Percentiles rank a stretch among this genome's conserved stretches.
These are phyloP conservation scores for Fabrea salina DNA, from an alignment of 169 alveolate genomes.

Conservation along the genomic window DNA sequence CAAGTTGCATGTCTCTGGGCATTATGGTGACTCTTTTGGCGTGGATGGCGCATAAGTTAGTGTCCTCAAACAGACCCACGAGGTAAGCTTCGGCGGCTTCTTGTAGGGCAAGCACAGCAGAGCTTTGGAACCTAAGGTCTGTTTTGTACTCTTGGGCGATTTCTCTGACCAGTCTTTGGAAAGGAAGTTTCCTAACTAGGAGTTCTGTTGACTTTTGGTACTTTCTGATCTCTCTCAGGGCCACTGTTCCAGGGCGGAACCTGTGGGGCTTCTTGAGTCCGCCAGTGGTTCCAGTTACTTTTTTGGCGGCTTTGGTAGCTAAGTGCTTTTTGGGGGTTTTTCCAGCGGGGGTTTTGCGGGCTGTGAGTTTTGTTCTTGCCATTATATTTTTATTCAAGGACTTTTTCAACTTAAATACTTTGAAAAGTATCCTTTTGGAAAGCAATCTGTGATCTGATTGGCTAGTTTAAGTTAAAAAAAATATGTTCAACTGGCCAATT, in stretches of 20 bases:
- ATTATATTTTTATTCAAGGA: conserved; percentile 50
- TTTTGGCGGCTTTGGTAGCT: conserved; percentile 98
- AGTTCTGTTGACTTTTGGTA: conserved; percentile 94
- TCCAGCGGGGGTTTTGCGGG: conserved; percentile 97
- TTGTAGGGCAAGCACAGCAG: conserved; percentile 94
- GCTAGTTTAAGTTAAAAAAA: no score
- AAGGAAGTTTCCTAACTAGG: conserved; percentile 94
- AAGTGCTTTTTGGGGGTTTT: conserved; percentile 98
- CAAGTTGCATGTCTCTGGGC: conserved; percentile 99
- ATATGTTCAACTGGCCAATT: no score
- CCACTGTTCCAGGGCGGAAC: conserved; percentile 99
- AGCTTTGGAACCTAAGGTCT: conserved; percentile 91
- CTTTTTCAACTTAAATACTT: neutral
- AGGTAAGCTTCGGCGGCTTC: conserved; percentile 99
- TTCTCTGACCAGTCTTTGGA: conserved; percentile 96
- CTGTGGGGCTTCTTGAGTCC: conserved; percentile 98
- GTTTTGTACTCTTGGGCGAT: conserved; percentile 94
- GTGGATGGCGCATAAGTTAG: conserved; percentile 99
- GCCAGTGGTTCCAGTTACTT: conserved; percentile 93
- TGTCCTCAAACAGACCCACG: conserved; percentile 98
- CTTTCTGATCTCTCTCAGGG: conserved; percentile 97
- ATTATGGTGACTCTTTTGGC: conserved; percentile 99
- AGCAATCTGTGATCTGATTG: neutral
- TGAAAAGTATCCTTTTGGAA: neutral
- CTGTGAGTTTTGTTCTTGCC: conserved; percentile 99